phyloP scores from a whole-genome alignment of 1,284 basidiomycete species.

The Wallemia ichthyophaga region DNA sequence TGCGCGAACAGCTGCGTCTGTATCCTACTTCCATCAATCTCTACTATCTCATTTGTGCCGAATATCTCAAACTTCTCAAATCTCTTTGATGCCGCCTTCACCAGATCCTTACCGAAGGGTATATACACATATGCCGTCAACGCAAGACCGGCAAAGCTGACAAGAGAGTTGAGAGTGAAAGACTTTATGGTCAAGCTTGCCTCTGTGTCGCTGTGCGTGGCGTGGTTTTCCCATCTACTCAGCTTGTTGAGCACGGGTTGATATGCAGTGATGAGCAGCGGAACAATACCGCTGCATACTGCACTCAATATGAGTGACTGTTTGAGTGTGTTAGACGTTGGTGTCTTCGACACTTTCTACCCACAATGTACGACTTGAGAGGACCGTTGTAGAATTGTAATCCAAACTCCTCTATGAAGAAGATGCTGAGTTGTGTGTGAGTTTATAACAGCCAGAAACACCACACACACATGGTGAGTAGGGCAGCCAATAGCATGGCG shows the following conservation, averaged over 20 bases:
- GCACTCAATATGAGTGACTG: constrained; percentile 55
- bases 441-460: neutral
- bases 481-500: constrained; percentile 31
- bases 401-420: constrained; percentile 64
- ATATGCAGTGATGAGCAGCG: constrained; percentile 51
- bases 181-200: constrained; percentile 67
- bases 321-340: constrained; percentile 1
- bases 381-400: constrained; percentile 59
- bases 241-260: constrained; percentile 34
- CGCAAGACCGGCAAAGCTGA: constrained; percentile 57
- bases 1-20: neutral
- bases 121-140: constrained; percentile 73
- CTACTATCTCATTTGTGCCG: constrained; percentile 13
- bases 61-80: neutral
- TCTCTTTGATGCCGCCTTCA: constrained; percentile 1
- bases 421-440: constrained; percentile 23
- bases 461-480: constrained; percentile 1
- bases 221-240: constrained; percentile 74
- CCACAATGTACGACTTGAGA: constrained; percentile 40
- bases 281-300: constrained; percentile 52
- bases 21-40: neutral
- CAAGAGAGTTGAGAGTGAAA: constrained; percentile 60
- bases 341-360: constrained; percentile 11
- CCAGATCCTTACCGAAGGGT: constrained; percentile 32
- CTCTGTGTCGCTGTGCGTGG: constrained; percentile 40